These are phyloP conservation scores for Sclerotinia trifoliorum DNA, from an alignment of 2,329 filamentous ascomycete genomes.

Conservation along the genomic window DNA sequence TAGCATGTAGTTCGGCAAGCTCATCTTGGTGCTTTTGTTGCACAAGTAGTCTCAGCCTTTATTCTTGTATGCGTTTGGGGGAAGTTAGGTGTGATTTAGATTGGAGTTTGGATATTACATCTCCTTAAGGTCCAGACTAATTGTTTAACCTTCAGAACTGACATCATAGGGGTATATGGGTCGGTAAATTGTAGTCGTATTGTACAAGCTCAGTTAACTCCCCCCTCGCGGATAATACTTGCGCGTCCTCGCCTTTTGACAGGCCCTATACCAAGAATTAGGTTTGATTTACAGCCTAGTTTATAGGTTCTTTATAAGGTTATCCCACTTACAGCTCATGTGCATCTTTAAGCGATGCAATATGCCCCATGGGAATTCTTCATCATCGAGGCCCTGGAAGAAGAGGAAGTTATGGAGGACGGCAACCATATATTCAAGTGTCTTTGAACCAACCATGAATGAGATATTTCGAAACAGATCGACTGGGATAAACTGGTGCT, in stretches of 20 bases:
- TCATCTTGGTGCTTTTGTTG: neutral
- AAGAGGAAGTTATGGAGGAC: neutral
- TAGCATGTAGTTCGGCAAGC: neutral
- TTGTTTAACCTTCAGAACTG: neutral
- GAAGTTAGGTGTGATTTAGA: neutral
- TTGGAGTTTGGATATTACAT: neutral
- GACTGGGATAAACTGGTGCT: conserved; percentile 7
- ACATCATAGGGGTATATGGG: too few species aligned
- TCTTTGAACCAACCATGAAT: neutral
- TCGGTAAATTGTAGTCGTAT: neutral
- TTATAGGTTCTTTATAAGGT: neutral
- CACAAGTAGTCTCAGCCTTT: neutral
- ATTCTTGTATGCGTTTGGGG: neutral
- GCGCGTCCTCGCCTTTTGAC: neutral
- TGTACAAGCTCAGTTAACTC: neutral
- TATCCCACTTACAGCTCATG: neutral
- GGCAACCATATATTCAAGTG: neutral
- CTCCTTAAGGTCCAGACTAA: neutral
- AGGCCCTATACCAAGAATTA: neutral
- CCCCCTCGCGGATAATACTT: neutral
- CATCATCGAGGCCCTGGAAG: neutral
- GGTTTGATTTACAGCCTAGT: neutral
- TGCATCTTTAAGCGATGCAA: neutral
- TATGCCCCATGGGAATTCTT: neutral
- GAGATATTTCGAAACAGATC: conserved; percentile 1